Evolutionary conservation across 2,329 filamentous ascomycete genomes (phyloP).

Genomic region (Aspergillus sp.): DNA sequence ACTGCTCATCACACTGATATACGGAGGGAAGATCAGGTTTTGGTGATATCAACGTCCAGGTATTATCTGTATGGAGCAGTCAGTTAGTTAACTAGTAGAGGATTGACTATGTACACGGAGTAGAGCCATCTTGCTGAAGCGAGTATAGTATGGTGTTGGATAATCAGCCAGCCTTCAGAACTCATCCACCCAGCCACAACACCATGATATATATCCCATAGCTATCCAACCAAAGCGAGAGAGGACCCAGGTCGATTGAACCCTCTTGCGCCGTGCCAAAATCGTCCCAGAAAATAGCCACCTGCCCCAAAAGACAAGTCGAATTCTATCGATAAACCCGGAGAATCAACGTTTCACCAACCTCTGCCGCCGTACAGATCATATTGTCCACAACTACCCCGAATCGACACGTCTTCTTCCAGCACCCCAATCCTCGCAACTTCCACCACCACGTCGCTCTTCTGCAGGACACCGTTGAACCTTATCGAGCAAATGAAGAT

Average conservation of each 20-base stretch:
- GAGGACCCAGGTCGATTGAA: no score
- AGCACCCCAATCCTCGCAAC: not conserved
- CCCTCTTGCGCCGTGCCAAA: no score
- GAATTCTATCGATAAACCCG: not conserved
- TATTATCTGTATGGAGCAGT: no score
- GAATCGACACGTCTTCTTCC: not conserved
- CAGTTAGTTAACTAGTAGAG: not conserved
- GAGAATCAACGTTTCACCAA: not conserved
- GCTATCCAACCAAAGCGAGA: no score
- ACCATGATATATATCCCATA: no score
- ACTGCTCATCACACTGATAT: not conserved
- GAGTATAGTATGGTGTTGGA: no score
- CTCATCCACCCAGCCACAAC: no score
- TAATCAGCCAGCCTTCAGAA: no score
- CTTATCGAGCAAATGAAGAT: not conserved
- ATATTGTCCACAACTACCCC: not conserved
- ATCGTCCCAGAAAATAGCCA: no score
- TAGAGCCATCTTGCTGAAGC: no score
- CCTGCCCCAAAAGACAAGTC: not conserved
- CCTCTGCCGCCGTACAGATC: not conserved
- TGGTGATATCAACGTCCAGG: not conserved
- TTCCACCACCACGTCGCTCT: not conserved
- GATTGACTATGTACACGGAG: no score
- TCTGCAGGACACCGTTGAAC: not conserved
- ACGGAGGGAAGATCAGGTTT: not conserved